Conservation (phyloP, 768 basidiomycete species). For the Amanita jacksonii region DNA sequence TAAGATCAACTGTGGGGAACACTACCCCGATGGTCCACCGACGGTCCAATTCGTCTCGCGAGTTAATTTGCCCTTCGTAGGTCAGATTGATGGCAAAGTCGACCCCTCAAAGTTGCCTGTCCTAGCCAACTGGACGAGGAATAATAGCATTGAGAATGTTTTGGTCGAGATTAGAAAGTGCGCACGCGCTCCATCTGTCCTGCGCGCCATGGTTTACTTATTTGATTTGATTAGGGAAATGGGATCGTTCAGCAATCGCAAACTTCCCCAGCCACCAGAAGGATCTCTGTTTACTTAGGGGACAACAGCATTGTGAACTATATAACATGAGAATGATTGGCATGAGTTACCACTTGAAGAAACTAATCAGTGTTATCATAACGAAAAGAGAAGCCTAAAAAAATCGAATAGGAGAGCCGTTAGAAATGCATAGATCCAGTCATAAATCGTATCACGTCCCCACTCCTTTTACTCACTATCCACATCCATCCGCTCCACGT, state of each 20-base stretch:
- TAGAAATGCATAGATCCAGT: too few relatives aligned
- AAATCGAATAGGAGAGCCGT: too few relatives aligned
- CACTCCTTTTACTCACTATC: conserved; percentile 11
- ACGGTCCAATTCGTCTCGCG: conserved; percentile 76
- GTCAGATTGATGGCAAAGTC: conserved; percentile 63
- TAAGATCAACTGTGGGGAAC: conserved; percentile 73
- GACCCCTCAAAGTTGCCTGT: conserved; percentile 64
- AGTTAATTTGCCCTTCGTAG: conserved; percentile 93
- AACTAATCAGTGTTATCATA: too few relatives aligned
- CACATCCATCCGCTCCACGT: conserved; percentile 20
- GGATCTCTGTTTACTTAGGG: conserved; percentile 53
- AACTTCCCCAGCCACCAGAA: conserved; percentile 92
- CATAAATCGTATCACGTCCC: too few relatives aligned
- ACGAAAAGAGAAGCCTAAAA: too few relatives aligned
- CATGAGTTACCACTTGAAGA: too few relatives aligned
- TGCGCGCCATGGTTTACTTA: neutral
- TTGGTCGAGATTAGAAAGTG: conserved; percentile 91
- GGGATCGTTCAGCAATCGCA: conserved; percentile 85
- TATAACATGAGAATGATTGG: too few relatives aligned
- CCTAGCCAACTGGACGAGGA: conserved; percentile 66
- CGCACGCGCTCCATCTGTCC: conserved; percentile 21
- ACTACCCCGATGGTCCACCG: conserved; percentile 74
- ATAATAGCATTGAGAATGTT: conserved; percentile 76
- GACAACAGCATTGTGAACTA: neutral
- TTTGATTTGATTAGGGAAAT: conserved; percentile 60